A percentile compares a stretch with the other conserved stretches of the same genome.
Evolutionary conservation across 164 flowering plant species (phyloP).

Genomic region (Magnolia kwangsiensis): DNA sequence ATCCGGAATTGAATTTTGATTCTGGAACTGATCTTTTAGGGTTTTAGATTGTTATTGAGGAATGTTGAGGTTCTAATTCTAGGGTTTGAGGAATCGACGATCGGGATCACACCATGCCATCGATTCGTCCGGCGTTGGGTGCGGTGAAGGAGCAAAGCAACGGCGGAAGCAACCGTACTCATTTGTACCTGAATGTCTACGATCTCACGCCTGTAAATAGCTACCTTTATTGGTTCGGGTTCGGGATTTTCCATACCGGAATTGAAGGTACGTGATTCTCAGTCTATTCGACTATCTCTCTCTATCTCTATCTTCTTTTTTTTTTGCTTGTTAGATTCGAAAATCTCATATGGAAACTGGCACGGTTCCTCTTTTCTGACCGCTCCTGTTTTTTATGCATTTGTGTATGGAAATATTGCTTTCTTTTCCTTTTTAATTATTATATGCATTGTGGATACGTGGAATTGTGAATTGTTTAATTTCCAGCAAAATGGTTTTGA

Average conservation of each 20-base stretch:
- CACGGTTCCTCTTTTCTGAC: no score
- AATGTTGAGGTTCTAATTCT: conserved; percentile 24
- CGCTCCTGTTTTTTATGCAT: not conserved
- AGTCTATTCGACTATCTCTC: not conserved
- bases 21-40: not conserved
- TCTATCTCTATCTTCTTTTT: no score
- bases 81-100: not conserved
- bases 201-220: conserved; percentile 88
- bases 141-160: conserved; percentile 35
- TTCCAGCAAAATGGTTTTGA: no score
- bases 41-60: conserved; percentile 5
- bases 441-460: no score
- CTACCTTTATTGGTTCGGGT: conserved; percentile 89
- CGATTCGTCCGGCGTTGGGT: conserved; percentile 32
- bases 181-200: conserved; percentile 79
- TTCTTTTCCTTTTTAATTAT: no score
- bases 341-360: no score
- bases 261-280: conserved; percentile 61
- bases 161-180: conserved; percentile 30
- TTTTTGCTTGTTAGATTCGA: no score
- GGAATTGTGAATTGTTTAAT: no score
- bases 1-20: not conserved
- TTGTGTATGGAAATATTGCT: not conserved
- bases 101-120: conserved; percentile 38
- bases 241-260: conserved; percentile 90